Conservation (phyloP, 2,329 filamentous ascomycete genomes). For the Corniculantispora saksenae region DNA sequence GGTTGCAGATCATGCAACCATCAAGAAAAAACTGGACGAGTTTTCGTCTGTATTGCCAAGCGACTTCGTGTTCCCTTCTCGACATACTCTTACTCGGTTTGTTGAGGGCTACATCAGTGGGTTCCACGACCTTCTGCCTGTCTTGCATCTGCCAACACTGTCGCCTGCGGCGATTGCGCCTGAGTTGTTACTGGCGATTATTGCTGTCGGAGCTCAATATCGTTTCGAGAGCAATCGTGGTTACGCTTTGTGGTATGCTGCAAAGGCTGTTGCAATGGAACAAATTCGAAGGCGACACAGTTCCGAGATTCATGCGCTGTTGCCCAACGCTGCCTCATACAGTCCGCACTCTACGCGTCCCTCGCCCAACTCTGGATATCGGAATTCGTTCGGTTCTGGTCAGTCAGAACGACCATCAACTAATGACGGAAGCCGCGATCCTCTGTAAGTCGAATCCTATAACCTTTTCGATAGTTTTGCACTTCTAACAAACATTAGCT, state of each 20-base stretch:
- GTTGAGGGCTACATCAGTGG: conserved; percentile 70
- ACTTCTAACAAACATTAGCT: conserved; percentile 36
- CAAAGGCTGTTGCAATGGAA: conserved; percentile 58
- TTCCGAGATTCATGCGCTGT: conserved; percentile 56
- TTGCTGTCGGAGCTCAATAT: conserved; percentile 68
- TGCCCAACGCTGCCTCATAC: conserved; percentile 59
- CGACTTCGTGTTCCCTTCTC: conserved; percentile 68
- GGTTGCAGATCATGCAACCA: conserved; percentile 53
- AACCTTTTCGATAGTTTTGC: background rate
- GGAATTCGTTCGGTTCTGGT: conserved; percentile 60
- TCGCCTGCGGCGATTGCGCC: conserved; percentile 64
- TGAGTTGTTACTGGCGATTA: conserved; percentile 66
- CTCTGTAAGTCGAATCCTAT: conserved; percentile 51
- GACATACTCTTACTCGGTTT: conserved; percentile 68
- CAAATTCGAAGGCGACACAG: conserved; percentile 60
- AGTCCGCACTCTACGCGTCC: conserved; percentile 61
- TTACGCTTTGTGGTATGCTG: conserved; percentile 62
- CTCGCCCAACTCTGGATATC: conserved; percentile 57
- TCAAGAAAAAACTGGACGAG: conserved; percentile 61
- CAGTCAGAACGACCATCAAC: conserved; percentile 58
- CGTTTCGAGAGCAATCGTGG: conserved; percentile 61
- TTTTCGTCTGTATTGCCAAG: conserved; percentile 61
- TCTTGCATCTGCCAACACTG: conserved; percentile 69
- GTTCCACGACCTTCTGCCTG: conserved; percentile 59
- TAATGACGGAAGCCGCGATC: conserved; percentile 60